phyloP scores from a whole-genome alignment of 306 rosid species.

The Fagus crenata region DNA sequence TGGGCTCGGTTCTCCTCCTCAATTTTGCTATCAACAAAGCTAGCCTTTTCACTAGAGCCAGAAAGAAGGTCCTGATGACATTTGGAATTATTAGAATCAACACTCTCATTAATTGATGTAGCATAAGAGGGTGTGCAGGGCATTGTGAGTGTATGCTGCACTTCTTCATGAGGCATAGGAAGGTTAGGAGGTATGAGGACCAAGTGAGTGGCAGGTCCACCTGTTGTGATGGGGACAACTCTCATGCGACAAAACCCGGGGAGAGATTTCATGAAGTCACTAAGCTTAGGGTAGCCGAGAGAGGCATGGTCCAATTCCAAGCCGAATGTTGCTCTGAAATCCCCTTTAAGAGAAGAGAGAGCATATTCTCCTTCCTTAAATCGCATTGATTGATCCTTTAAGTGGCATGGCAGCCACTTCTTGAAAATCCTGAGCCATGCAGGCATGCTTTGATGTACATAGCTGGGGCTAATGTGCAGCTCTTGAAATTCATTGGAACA shows the following conservation, averaged over 20 bases:
- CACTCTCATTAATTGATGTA: constrained; percentile 1
- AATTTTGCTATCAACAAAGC: neutral
- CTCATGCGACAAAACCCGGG: constrained; percentile 30
- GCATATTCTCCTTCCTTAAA: constrained; percentile 38
- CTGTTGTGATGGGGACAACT: constrained; percentile 25
- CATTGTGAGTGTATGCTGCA: neutral
- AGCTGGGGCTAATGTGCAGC: neutral
- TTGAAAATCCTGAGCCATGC: constrained; percentile 41
- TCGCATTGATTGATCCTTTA: constrained; percentile 28
- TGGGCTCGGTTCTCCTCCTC: constrained; percentile 11
- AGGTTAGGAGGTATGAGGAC: constrained; percentile 35
- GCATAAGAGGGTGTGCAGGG: neutral
- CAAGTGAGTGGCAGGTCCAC: constrained; percentile 38
- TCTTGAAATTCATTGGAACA: constrained; percentile 20
- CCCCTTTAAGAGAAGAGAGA: constrained; percentile 45
- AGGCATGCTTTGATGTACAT: constrained; percentile 23
- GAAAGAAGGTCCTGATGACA: neutral
- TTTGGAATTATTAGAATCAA: neutral
- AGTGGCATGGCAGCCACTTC: constrained; percentile 43
- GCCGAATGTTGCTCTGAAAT: constrained; percentile 37
- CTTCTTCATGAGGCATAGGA: constrained; percentile 11
- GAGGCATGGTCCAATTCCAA: constrained; percentile 41
- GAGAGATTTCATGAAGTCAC: constrained; percentile 41
- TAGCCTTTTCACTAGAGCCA: constrained; percentile 12
- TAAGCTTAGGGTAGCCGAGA: constrained; percentile 45